Base-by-base conservation (phyloP, 495 filamentous ascomycete genomes). In the Neurospora terricola region DNA sequence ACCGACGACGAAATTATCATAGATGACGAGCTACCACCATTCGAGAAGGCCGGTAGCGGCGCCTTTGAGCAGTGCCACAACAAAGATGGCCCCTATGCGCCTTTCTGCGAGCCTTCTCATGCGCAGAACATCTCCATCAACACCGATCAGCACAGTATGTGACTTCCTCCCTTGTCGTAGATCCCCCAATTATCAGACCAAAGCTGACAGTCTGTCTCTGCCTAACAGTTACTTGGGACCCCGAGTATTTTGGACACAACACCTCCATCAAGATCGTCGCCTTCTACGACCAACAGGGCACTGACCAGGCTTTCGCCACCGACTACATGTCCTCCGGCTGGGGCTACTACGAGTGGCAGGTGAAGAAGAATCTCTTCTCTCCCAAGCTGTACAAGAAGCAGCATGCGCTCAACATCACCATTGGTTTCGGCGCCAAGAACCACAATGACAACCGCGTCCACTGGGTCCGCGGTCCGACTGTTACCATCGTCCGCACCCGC, bases 191-290 rank as follows among this genome's bases (percentile, higher is more conserved):
- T 0, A 69, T 27, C 11, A 21, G 54, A 66, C 18, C 14, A 69
- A 69, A 70, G 72, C 66, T 37, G n/a, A 18, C 34, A 36, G 14
- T 38, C 48, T 30, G 14, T 38, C 48, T 30, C 30, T n/a, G 2
- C 18, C 9, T 6, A 8, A 38, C 48, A 86, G 84, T 85, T 36
- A 83, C 81, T 21, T 85, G 84, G 84, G 82, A 86, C 75, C 76
- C 84, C 1, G 69, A 76, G n/a, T 83, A 76, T 77, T 85, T 85
- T 77, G 71, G 42, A 73, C 21, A 69, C n/a, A 83, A 83, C 73
- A 76, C 78, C 6, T 80, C 78, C 21, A 76, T 84, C 21, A 73
- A 78, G 9, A 66, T 84, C 38, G 74, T 81, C 34, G 83, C 81
- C 71, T 83, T 80, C 75, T 75, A 83, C 76, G 77, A 80, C 72